Conservation (phyloP, 176 grass and related monocot genomes). For the Elaeis guineensis region DNA sequence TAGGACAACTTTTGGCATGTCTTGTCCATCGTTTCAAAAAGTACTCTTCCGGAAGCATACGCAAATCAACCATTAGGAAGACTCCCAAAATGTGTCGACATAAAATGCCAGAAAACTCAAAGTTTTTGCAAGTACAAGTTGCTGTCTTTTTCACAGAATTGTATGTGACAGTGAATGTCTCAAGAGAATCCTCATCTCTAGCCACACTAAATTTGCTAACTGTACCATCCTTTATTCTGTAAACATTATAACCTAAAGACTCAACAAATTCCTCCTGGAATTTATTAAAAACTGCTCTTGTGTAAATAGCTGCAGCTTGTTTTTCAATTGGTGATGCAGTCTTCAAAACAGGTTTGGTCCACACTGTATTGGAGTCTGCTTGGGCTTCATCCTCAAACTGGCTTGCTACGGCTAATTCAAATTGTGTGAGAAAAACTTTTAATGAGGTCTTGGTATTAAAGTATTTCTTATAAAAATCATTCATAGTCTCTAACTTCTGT, state of each 20-base stretch:
- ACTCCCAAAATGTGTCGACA: conserved; percentile 90
- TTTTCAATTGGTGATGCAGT: conserved; percentile 87
- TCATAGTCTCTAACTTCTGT: conserved; percentile 71
- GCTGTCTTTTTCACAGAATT: conserved; percentile 60
- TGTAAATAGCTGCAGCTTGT: conserved; percentile 72
- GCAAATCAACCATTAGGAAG: conserved; percentile 63
- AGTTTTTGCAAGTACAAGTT: conserved; percentile 79
- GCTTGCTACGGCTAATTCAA: conserved; percentile 49
- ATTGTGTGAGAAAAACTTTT: conserved; percentile 68
- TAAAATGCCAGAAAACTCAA: conserved; percentile 75
- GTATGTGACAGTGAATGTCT: conserved; percentile 70
- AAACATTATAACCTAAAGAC: conserved; percentile 72
- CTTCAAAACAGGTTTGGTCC: conserved; percentile 41
- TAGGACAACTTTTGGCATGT: conserved; percentile 45
- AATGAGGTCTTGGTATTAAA: conserved; percentile 66
- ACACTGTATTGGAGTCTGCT: conserved; percentile 49
- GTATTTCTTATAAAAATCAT: conserved; percentile 82
- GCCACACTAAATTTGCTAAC: conserved; percentile 58
- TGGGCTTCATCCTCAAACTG: conserved; percentile 54
- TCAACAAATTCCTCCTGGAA: conserved; percentile 94
- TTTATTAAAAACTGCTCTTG: conserved; percentile 65
- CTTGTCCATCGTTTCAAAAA: conserved; percentile 78
- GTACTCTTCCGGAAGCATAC: conserved; percentile 51
- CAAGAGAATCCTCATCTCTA: conserved; percentile 61
- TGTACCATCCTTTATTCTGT: conserved; percentile 57